Base-by-base conservation (phyloP, 768 basidiomycete species). In the Lactarius evosmus region DNA sequence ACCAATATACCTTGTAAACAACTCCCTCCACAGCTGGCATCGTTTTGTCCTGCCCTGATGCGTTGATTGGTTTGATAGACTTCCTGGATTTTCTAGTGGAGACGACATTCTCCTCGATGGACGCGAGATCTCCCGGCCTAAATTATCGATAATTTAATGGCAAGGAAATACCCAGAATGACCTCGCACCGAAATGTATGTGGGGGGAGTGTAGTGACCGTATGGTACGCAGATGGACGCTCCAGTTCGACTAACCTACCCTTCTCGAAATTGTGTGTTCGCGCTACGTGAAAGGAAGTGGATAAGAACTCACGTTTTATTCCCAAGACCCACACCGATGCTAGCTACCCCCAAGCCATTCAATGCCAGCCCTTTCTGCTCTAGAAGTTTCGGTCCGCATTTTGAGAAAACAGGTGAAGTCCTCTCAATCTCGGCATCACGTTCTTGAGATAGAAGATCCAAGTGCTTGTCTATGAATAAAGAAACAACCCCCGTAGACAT, bases 101-200 rank as follows among this genome's bases (percentile, higher is more conserved):
- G 1, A 82, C 72, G 0, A 85, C 75, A 72, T 91, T 83, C 14
- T 89, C 83, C 71, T 95, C 92, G 34, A 97, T 87, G 29, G 90
- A 80, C 5, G 92, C 94, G 32, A 95, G 79, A 75, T 98, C 95
- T 16, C 96, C 96, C 11, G 91, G 85, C 58, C 94, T 93, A 33
- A 30, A 38, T 36, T 59, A 30, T 19, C 29, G 40, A 30, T n/a
- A 12, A 36, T 29, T 19, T 19, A 30, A 2, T 27, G 19, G 32
- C 6, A 30, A 36, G 7, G 17, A 33, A 38, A 51, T 49, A 3
- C 32, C 5, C 4, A n/a, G 19, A 27, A 29, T 16, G 4, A 34
- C 16, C 53, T 16, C 76, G 56, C 71, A 85, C 89, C 93, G 85
- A 68, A 98, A 85, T 0, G 85, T 88, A 76, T 98, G 95, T 2